phyloP scores from a whole-genome alignment of 129 eudicot species.

The Flaveria sonorensis region DNA sequence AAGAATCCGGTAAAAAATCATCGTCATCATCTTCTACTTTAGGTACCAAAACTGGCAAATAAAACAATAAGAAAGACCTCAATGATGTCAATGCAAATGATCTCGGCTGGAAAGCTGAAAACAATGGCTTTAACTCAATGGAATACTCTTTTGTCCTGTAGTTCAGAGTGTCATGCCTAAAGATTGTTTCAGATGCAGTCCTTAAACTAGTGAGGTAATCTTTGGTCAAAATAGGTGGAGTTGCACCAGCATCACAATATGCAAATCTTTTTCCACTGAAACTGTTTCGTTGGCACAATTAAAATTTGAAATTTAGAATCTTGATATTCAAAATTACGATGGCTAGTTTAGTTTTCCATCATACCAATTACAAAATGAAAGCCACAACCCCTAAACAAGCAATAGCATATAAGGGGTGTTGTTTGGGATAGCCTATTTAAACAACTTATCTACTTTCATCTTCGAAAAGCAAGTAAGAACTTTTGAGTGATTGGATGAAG shows the following conservation, averaged over 20 bases:
- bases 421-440: neutral
- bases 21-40: conserved; percentile 59
- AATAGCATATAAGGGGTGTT: neutral
- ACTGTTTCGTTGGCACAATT: conserved; percentile 35
- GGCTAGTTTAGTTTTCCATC: neutral
- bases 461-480: neutral
- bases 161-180: conserved; percentile 46
- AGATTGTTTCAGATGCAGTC: conserved; percentile 43
- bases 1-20: conserved; percentile 57
- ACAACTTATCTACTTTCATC: neutral
- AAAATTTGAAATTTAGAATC: neutral
- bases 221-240: conserved; percentile 41
- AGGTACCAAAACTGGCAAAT: conserved; percentile 84
- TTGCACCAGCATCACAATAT: conserved; percentile 58
- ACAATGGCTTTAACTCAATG: conserved; percentile 70
- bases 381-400: neutral
- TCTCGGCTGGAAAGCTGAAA: conserved; percentile 71
- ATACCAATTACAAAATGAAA: neutral
- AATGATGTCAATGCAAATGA: conserved; percentile 59
- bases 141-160: conserved; percentile 59
- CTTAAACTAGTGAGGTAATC: conserved; percentile 54
- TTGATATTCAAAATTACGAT: neutral
- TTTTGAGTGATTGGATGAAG: neutral
- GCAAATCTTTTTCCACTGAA: conserved; percentile 48
- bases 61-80: conserved; percentile 71